Evolutionary conservation across 768 basidiomycete species (phyloP).

Genomic region (Daedalea quercina): DNA sequence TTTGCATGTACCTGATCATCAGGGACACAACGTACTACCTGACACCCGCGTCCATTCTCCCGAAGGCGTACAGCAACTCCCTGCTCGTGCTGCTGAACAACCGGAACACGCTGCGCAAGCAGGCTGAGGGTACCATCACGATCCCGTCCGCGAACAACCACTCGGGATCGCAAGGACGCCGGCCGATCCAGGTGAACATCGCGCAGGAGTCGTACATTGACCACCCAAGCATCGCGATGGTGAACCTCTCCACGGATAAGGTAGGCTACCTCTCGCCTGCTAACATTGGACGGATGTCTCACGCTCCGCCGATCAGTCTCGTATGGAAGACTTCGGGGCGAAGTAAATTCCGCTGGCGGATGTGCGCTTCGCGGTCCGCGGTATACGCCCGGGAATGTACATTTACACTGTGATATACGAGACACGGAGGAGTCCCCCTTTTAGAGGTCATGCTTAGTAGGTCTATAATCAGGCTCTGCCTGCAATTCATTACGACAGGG

Average conservation of each 20-base stretch:
- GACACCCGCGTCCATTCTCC: background rate
- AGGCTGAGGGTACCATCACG: background rate
- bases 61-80: constrained; percentile 4
- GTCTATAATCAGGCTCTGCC: too few relatives aligned
- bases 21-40: background rate
- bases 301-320: background rate
- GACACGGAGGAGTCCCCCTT: too few relatives aligned
- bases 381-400: too few relatives aligned
- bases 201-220: background rate
- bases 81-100: constrained; percentile 4
- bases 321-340: background rate
- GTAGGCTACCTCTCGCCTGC: background rate
- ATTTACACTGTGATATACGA: too few relatives aligned
- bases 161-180: background rate
- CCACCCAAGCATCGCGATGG: background rate
- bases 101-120: background rate
- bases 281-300: background rate
- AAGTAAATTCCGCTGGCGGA: background rate
- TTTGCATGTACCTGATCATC: background rate
- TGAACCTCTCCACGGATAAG: background rate
- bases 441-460: too few relatives aligned
- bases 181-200: background rate
- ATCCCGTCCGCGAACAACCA: background rate
- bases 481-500: too few relatives aligned
- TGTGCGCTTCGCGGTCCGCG: too few relatives aligned